These are phyloP conservation scores for Dalbergia cochinchinensis DNA, from an alignment of 306 rosid species.

Conservation along the genomic window DNA sequence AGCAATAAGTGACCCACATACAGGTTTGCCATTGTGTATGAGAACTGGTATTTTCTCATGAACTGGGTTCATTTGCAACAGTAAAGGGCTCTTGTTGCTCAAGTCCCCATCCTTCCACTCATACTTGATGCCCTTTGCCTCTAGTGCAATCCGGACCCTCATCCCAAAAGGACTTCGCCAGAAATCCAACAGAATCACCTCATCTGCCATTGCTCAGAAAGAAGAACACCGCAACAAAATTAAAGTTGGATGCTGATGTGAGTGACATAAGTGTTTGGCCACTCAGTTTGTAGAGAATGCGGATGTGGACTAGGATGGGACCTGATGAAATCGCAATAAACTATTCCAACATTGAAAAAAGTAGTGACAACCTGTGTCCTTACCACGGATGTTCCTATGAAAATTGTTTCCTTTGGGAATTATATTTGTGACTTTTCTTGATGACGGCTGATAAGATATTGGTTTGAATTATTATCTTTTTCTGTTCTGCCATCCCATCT, in stretches of 20 bases:
- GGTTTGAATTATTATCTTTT: background rate
- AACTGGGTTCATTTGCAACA: conserved; percentile 60
- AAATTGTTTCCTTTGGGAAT: background rate
- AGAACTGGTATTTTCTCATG: conserved; percentile 65
- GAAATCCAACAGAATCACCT: conserved; percentile 48
- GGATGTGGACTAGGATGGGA: background rate
- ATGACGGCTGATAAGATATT: conserved; percentile 12
- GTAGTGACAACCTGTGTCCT: too few species aligned
- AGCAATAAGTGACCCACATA: conserved; percentile 54
- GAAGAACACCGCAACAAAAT: background rate
- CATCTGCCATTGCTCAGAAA: conserved; percentile 26
- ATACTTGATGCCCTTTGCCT: conserved; percentile 48
- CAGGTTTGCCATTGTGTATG: conserved; percentile 62
- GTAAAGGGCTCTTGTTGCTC: conserved; percentile 58
- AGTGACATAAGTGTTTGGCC: background rate
- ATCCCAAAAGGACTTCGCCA: conserved; percentile 44
- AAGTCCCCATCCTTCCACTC: conserved; percentile 45
- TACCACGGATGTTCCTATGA: background rate
- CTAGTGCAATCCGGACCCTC: conserved; percentile 51
- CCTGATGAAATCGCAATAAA: conserved; percentile 4
- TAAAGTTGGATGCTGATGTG: background rate
- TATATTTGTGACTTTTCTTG: background rate
- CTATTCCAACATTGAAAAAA: too few species aligned
- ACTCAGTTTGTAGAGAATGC: conserved; percentile 1
- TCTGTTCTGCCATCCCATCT: too few species aligned